A percentile compares a stretch with the other conserved stretches of the same genome.
Conservation (phyloP, 305 asterid species). For the Fraxinus nigra region DNA sequence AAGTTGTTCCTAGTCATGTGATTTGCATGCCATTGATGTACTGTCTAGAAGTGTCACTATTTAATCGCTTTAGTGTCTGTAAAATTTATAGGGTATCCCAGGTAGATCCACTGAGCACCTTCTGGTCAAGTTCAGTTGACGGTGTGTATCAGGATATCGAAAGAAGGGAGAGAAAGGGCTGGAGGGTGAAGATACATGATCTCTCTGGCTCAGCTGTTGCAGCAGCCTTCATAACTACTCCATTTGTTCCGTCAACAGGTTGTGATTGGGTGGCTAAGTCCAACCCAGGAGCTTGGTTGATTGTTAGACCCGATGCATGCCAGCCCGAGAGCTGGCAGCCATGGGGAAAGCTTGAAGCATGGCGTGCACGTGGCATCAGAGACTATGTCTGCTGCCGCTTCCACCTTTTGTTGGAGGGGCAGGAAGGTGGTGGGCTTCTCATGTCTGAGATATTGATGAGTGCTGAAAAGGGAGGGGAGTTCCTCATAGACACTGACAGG, state of each 20-base stretch:
- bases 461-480: constrained; percentile 87
- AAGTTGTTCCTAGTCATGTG: background rate
- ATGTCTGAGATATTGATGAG: constrained; percentile 64
- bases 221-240: constrained; percentile 90
- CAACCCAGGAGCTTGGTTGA: constrained; percentile 98
- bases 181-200: constrained; percentile 90
- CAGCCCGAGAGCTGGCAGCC: constrained; percentile 87
- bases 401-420: constrained; percentile 69
- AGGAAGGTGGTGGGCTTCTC: constrained; percentile 67
- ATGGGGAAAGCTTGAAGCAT: constrained; percentile 96
- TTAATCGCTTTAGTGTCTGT: constrained; percentile 1
- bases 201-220: constrained; percentile 93
- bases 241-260: constrained; percentile 87
- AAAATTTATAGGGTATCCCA: constrained; percentile 56
- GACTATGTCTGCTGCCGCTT: constrained; percentile 78
- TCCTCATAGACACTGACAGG: constrained; percentile 70
- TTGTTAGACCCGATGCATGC: constrained; percentile 75
- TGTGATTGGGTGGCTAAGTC: constrained; percentile 93
- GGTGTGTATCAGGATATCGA: constrained; percentile 56
- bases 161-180: constrained; percentile 85
- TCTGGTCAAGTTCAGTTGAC: constrained; percentile 60
- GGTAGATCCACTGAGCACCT: constrained; percentile 61
- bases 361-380: constrained; percentile 80
- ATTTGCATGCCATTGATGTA: background rate
- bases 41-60: background rate